Evolutionary conservation across 805 yeast species (phyloP).

Genomic region (Zygoascus tannicola): DNA sequence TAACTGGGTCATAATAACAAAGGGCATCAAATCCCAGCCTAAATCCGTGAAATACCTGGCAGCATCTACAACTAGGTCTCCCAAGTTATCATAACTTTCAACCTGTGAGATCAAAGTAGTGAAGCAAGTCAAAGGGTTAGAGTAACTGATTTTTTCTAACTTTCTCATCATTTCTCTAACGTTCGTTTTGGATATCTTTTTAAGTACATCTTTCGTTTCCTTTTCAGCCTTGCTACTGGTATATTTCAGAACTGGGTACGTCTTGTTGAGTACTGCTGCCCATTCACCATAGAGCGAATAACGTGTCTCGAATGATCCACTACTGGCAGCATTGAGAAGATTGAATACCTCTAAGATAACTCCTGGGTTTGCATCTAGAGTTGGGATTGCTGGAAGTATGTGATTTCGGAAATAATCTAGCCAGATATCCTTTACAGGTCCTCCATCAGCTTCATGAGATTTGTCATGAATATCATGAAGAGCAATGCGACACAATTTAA

Average conservation of each 20-base stretch:
- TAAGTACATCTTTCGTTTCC: conserved; percentile 65
- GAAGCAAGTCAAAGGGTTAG: conserved; percentile 74
- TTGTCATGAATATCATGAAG: conserved; percentile 26
- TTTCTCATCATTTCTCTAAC: conserved; percentile 62
- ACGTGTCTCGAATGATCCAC: conserved; percentile 40
- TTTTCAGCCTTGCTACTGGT: conserved; percentile 63
- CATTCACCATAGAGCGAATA: conserved; percentile 78
- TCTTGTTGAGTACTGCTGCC: conserved; percentile 47
- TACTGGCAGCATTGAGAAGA: conserved; percentile 43
- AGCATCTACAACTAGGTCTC: conserved; percentile 65
- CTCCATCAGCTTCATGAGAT: conserved; percentile 6
- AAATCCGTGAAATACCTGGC: conserved; percentile 65
- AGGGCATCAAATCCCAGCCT: conserved; percentile 80
- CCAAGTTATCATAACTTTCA: conserved; percentile 86
- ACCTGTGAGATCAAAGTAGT: conserved; percentile 65
- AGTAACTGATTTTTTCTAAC: conserved; percentile 58
- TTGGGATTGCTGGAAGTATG: conserved; percentile 52
- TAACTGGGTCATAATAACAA: conserved; percentile 60
- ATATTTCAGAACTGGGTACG: conserved; percentile 44
- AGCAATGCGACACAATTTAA: conserved; percentile 56
- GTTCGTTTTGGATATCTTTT: conserved; percentile 74
- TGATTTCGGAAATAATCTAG: conserved; percentile 53
- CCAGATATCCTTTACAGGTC: conserved; percentile 39
- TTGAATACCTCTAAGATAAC: conserved; percentile 51
- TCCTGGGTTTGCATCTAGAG: conserved; percentile 48